phyloP scores from a whole-genome alignment of 2,329 filamentous ascomycete genomes.

The Fusarium longipes region DNA sequence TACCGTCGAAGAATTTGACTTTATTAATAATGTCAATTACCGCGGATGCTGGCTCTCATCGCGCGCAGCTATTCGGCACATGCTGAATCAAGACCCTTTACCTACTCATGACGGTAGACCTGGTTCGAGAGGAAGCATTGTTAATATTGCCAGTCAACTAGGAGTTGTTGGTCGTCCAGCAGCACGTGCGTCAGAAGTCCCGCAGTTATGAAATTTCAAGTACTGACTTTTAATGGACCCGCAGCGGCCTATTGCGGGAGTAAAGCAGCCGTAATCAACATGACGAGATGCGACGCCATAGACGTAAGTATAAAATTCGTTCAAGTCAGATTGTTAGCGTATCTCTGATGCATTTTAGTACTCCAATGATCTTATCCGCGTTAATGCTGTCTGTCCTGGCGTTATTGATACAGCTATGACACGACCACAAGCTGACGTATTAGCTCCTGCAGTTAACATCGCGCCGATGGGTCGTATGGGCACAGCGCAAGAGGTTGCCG shows the following conservation, averaged over 20 bases:
- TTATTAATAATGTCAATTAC: constrained; percentile 66
- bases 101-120: constrained; percentile 48
- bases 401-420: constrained; percentile 67
- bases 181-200: constrained; percentile 42
- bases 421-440: constrained; percentile 46
- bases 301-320: neutral
- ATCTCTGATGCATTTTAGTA: constrained; percentile 55
- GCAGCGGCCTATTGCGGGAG: constrained; percentile 67
- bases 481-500: constrained; percentile 60
- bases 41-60: constrained; percentile 61
- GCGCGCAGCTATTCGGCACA: constrained; percentile 56
- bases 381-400: constrained; percentile 73
- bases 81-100: constrained; percentile 59
- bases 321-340: accelerated
- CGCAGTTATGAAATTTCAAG: neutral
- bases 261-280: constrained; percentile 67
- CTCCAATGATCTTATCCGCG: constrained; percentile 54
- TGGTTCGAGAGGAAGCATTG: constrained; percentile 55
- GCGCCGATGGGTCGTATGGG: constrained; percentile 65
- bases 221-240: neutral
- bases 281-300: constrained; percentile 63
- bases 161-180: constrained; percentile 60
- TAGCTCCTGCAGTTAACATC: constrained; percentile 43
- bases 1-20: constrained; percentile 56
- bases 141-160: constrained; percentile 65